A percentile compares a stretch with the other conserved stretches of the same genome.
Evolutionary conservation across 805 yeast species (phyloP).

Genomic region (Pichia occidentalis): DNA sequence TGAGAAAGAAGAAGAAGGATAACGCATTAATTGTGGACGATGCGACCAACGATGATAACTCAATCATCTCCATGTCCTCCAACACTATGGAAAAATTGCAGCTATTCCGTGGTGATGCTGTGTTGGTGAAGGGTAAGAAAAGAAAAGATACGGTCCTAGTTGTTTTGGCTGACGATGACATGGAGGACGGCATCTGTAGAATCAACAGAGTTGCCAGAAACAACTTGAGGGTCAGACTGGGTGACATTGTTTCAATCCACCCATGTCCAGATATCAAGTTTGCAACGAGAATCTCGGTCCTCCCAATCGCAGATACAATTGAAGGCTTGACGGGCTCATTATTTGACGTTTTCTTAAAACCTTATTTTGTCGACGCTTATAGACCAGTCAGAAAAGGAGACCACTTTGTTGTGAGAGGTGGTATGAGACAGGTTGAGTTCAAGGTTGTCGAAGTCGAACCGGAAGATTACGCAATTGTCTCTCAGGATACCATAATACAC

Average conservation of each 20-base stretch:
- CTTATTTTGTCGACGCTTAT: conserved; percentile 97
- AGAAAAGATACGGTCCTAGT: conserved; percentile 95
- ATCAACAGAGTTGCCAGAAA: conserved; percentile 94
- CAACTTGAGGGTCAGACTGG: conserved; percentile 88
- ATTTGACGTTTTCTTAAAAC: conserved; percentile 93
- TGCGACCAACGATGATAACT: conserved; percentile 94
- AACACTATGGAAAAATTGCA: conserved; percentile 92
- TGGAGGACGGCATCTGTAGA: conserved; percentile 92
- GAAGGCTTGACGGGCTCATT: conserved; percentile 96
- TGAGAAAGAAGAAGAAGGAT: conserved; percentile 96
- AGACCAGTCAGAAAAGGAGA: conserved; percentile 98
- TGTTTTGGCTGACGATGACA: conserved; percentile 92
- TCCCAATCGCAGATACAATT: conserved; percentile 96
- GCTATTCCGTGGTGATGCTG: conserved; percentile 97
- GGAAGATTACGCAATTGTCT: conserved; percentile 93
- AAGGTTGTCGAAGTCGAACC: conserved; percentile 98
- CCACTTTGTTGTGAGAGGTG: conserved; percentile 93
- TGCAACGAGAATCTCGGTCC: conserved; percentile 87
- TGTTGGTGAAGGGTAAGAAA: conserved; percentile 94
- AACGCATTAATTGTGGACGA: conserved; percentile 92
- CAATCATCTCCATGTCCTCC: conserved; percentile 91
- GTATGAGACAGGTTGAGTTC: conserved; percentile 99
- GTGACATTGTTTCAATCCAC: conserved; percentile 85
- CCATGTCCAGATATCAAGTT: conserved; percentile 98
- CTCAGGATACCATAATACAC: conserved; percentile 96